Evolutionary conservation across 73 alveolate species (phyloP).

Genomic region (Tetrahymena borealis): DNA sequence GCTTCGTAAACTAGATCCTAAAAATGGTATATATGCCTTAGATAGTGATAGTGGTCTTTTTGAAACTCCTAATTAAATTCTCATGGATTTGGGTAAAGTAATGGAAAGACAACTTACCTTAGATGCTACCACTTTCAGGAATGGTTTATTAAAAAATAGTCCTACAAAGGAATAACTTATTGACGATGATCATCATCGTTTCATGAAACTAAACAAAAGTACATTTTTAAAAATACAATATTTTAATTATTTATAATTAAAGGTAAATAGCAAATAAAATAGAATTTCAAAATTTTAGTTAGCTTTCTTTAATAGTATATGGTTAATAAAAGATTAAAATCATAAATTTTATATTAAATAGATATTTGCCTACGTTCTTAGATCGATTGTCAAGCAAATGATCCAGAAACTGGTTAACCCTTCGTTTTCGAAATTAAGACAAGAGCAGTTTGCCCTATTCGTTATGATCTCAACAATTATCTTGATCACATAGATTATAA

Average conservation of each 20-base stretch:
- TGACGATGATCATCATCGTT: conserved; percentile 56
- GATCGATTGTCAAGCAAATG: conserved; percentile 65
- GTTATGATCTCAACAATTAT: conserved; percentile 75
- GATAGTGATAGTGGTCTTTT: conserved; percentile 75
- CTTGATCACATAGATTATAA: conserved; percentile 74
- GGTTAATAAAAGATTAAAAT: too few species aligned
- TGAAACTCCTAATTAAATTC: conserved; percentile 54
- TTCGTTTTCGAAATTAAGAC: conserved; percentile 80
- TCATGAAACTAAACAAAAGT: conserved; percentile 42
- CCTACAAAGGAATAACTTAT: not conserved
- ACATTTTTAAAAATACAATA: conserved; percentile 4
- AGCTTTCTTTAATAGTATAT: too few species aligned
- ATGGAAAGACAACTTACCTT: conserved; percentile 69
- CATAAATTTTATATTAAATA: not conserved
- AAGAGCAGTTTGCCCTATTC: conserved; percentile 69
- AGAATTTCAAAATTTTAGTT: too few species aligned
- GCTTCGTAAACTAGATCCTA: conserved; percentile 42
- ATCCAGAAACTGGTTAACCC: conserved; percentile 46
- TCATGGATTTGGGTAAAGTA: conserved; percentile 67
- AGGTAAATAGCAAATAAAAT: too few species aligned
- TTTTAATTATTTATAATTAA: not conserved
- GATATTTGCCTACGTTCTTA: conserved; percentile 72
- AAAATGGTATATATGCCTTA: conserved; percentile 48
- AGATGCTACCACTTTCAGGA: conserved; percentile 44
- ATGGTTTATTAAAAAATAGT: conserved; percentile 11